Base-by-base conservation (phyloP, 2,329 filamentous ascomycete species). In the Xenosphaeropsis pyriputrescens region DNA sequence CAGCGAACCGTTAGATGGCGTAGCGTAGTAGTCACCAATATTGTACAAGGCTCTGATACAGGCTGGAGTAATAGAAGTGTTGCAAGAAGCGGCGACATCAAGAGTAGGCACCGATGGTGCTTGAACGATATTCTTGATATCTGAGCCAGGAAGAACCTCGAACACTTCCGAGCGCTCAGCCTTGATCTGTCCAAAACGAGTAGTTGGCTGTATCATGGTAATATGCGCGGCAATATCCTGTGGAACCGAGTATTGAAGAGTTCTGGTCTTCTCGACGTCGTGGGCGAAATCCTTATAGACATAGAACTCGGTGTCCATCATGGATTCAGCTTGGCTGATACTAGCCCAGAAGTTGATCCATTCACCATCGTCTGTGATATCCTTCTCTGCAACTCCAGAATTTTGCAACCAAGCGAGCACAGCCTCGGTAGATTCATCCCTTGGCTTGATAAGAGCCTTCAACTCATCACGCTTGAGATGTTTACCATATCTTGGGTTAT, bases 1-100 rank as follows among this genome's bases (percentile, higher is more conserved):
- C 41, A 67, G 70, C 40, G 79, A 78, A 0, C 59, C 79, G 17
- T 64, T 72, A 48, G 63, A 71, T 9, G 75, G 69, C 16, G 55
- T 74, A 6, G 69, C 59, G 7, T 79, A 74, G 18, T 58, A 53
- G 7, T 52, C 41, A 18, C 53, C 17, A 35, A 50, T 41, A 26
- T 52, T 44, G 39, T 59, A 59, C 18, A 59, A 43, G 22, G 42
- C 45, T 19, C 50, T 39, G 2, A 60, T 45, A 34, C 57, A 61
- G 4, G 40, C 42, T 14, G 56, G 55, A 4, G 56, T 58, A 17
- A 58, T 52, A 9, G 47, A 47, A 13, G 38, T 32, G 26, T 55
- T 51, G 41, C 54, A 59, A 14, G 42, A 39, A 11, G 41, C 37
- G 35, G 43, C 38, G 15, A 44, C 30, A 18, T 43, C 41, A 15